These are phyloP conservation scores for Aeminium ludgeri DNA, from an alignment of 495 filamentous ascomycete genomes.

Conservation along the genomic window DNA sequence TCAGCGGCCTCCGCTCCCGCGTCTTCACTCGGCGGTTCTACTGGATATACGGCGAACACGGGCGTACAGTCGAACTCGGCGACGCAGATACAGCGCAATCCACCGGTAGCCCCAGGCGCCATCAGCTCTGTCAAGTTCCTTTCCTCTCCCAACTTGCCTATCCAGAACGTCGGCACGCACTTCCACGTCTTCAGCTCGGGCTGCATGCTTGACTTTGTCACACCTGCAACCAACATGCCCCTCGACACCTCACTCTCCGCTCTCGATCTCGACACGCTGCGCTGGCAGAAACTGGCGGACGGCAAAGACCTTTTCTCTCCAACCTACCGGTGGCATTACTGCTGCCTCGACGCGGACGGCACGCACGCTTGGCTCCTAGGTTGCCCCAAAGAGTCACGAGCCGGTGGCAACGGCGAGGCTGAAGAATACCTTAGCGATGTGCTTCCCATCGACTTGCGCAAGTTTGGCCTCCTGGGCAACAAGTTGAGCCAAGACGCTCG, in stretches of 20 bases:
- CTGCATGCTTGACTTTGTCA: conserved; percentile 81
- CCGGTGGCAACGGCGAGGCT: conserved; percentile 33
- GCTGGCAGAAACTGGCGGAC: conserved; percentile 87
- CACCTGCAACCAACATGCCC: conserved; percentile 68
- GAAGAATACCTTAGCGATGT: conserved; percentile 92
- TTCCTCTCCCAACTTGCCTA: conserved; percentile 73
- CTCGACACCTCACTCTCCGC: conserved; percentile 82
- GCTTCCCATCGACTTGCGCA: conserved; percentile 71
- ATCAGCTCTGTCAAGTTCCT: conserved; percentile 80
- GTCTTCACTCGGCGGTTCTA: conserved; percentile 30
- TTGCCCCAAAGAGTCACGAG: conserved; percentile 52
- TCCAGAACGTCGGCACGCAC: conserved; percentile 74
- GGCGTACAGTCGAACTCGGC: conserved; percentile 50
- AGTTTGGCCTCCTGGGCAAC: conserved; percentile 76
- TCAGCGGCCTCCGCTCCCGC: conserved; percentile 7
- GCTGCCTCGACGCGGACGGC: conserved; percentile 77
- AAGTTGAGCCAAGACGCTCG: conserved; percentile 44
- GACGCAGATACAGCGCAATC: conserved; percentile 36
- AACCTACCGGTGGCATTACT: conserved; percentile 93
- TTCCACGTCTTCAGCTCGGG: conserved; percentile 92
- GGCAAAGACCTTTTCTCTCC: conserved; percentile 79
- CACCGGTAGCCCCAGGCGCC: conserved; percentile 65
- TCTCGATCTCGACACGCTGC: conserved; percentile 64
- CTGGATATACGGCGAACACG: conserved; percentile 78
- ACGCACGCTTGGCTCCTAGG: conserved; percentile 96